Conservation (phyloP, 495 filamentous ascomycete species). For the Penicillium fimorum region DNA sequence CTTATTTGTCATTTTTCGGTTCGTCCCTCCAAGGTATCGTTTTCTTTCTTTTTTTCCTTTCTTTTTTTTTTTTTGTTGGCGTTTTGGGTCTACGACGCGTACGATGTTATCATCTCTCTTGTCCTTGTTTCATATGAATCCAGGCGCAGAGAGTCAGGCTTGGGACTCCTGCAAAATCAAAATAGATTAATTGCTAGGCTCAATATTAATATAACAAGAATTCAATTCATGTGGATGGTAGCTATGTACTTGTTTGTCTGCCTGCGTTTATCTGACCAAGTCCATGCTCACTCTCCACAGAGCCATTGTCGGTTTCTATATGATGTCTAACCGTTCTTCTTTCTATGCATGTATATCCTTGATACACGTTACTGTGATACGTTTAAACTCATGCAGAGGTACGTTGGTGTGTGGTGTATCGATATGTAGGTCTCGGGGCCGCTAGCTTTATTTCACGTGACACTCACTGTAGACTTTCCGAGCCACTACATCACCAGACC, state of each 20-base stretch:
- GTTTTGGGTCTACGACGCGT: conserved; percentile 31
- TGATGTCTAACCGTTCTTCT: neutral
- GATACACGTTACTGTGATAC: neutral
- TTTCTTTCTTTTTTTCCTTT: conserved; percentile 22
- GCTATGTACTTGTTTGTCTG: neutral
- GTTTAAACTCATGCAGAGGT: neutral
- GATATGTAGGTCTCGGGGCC: neutral
- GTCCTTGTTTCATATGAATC: conserved; percentile 28
- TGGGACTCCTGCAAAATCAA: conserved; percentile 29
- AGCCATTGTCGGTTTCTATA: neutral
- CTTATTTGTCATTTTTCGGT: conserved; percentile 7
- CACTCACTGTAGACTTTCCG: neutral
- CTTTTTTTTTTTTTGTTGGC: conserved; percentile 16
- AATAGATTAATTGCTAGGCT: conserved; percentile 33
- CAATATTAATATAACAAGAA: conserved; percentile 25
- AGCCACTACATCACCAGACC: neutral
- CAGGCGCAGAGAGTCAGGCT: conserved; percentile 21
- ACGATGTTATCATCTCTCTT: conserved; percentile 25
- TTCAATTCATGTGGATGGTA: neutral
- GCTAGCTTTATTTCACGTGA: conserved; percentile 2
- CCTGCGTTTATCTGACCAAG: neutral
- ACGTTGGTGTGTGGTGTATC: neutral
- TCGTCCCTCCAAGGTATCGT: conserved; percentile 3
- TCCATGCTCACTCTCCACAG: neutral
- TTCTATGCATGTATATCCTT: neutral